These are phyloP conservation scores for Lentinus brumalis DNA, from an alignment of 768 basidiomycete species.

Conservation along the genomic window DNA sequence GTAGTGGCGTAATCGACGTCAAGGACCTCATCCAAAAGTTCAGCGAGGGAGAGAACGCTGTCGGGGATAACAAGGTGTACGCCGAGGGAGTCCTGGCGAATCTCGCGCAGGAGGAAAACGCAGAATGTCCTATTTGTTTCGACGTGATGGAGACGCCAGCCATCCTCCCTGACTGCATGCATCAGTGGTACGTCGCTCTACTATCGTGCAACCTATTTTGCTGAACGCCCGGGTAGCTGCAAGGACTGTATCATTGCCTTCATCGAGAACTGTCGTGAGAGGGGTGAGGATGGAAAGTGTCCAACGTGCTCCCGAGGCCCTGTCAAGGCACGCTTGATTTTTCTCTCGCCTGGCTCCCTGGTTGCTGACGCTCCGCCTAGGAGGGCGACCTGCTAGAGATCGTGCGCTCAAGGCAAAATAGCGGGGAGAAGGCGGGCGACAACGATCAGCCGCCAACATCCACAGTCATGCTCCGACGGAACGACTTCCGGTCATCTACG, in stretches of 20 bases:
- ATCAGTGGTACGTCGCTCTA: constrained; percentile 58
- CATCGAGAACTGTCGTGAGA: constrained; percentile 68
- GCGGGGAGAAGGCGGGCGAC: constrained; percentile 22
- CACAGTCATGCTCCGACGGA: constrained; percentile 64
- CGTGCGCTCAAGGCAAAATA: constrained; percentile 41
- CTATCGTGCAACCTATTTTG: background rate
- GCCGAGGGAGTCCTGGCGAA: constrained; percentile 67
- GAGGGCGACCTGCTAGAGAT: constrained; percentile 67
- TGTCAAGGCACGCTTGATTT: constrained; percentile 47
- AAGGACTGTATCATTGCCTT: constrained; percentile 87
- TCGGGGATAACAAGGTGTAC: constrained; percentile 44
- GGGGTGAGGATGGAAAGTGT: constrained; percentile 70
- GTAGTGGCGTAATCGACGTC: constrained; percentile 52
- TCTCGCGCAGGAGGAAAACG: constrained; percentile 45
- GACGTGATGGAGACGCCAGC: constrained; percentile 74
- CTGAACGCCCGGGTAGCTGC: constrained; percentile 52
- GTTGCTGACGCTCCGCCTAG: constrained; percentile 31
- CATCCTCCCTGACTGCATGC: constrained; percentile 75
- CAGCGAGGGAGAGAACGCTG: constrained; percentile 37
- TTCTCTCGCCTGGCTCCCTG: background rate
- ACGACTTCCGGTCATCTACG: constrained; percentile 87
- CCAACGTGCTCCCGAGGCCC: constrained; percentile 80
- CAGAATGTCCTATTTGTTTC: constrained; percentile 81
- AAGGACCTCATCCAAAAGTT: constrained; percentile 61
- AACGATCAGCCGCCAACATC: constrained; percentile 39